Conservation (phyloP, 345 rosid species). For the Passiflora organensis region DNA sequence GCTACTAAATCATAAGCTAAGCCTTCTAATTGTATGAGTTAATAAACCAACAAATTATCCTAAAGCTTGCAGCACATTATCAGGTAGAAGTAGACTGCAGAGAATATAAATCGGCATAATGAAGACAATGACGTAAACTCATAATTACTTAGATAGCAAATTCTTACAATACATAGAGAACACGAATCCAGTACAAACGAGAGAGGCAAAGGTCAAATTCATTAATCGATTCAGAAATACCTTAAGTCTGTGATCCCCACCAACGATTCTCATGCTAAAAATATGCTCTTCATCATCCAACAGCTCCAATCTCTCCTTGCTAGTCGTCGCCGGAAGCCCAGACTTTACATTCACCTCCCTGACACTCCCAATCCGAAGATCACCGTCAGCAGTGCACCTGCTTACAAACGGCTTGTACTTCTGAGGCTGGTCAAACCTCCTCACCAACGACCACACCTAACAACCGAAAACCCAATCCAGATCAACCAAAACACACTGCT, state of each 20-base stretch:
- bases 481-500: background rate
- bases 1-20: no score
- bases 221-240: no score
- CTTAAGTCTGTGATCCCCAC: conserved; percentile 88
- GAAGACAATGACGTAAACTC: background rate
- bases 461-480: conserved; percentile 5
- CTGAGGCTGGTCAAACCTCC: conserved; percentile 80
- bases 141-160: no score
- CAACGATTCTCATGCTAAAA: conserved; percentile 73
- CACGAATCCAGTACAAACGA: no score
- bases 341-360: conserved; percentile 78
- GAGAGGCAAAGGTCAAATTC: no score
- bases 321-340: conserved; percentile 74
- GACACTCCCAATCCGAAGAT: conserved; percentile 71
- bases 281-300: conserved; percentile 71
- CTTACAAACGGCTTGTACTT: conserved; percentile 71
- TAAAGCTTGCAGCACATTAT: no score
- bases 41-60: no score
- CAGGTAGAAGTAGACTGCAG: background rate
- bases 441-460: conserved; percentile 79
- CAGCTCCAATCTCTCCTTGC: conserved; percentile 66
- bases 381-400: conserved; percentile 67
- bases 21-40: no score
- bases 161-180: no score
- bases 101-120: background rate